Percentiles rank a stretch among this genome's conserved stretches.
Conservation (phyloP, 2,329 filamentous ascomycete genomes). For the Fusarium goolgardi region DNA sequence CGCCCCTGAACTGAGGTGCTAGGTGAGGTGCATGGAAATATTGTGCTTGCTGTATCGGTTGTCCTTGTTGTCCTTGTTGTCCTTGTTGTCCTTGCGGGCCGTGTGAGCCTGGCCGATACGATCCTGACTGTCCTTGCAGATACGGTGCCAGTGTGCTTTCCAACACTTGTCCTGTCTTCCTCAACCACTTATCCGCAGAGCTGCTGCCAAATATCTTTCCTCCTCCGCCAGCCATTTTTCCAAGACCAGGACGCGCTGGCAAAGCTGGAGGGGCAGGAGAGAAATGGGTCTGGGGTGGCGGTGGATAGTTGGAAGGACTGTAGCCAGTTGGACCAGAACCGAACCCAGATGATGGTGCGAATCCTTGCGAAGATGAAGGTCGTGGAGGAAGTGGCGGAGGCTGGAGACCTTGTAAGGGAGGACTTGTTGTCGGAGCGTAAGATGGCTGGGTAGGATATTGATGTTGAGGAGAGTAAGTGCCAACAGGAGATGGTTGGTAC, state of each 20-base stretch:
- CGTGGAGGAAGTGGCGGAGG: conserved; percentile 48
- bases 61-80: conserved; percentile 29
- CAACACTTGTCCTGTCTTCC: conserved; percentile 52
- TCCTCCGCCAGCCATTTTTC: conserved; percentile 33
- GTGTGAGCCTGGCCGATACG: conserved; percentile 29
- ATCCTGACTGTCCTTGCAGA: conserved; percentile 39
- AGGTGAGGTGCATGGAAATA: conserved; percentile 39
- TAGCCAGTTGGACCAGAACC: conserved; percentile 42
- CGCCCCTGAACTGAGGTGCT: conserved; percentile 40
- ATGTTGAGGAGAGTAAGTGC: conserved; percentile 34
- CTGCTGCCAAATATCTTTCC: conserved; percentile 50
- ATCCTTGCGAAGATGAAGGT: conserved; percentile 41
- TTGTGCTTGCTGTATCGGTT: conserved; percentile 24
- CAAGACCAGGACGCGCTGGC: conserved; percentile 34
- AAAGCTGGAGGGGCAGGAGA: conserved; percentile 40
- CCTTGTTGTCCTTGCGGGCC: conserved; percentile 30
- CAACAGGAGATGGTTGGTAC: conserved; percentile 28
- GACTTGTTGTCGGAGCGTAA: conserved; percentile 29
- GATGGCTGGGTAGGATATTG: conserved; percentile 42
- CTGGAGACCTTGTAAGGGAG: conserved; percentile 22
- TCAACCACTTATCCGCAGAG: conserved; percentile 52
- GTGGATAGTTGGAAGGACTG: conserved; percentile 47
- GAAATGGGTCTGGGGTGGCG: conserved; percentile 51
- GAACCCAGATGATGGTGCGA: conserved; percentile 24
- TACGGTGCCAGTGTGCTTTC: conserved; percentile 51